Percentiles rank a stretch among this genome's conserved stretches.
Evolutionary conservation across 169 alveolate species (phyloP).

Genomic region (Plasmodium coatneyi): DNA sequence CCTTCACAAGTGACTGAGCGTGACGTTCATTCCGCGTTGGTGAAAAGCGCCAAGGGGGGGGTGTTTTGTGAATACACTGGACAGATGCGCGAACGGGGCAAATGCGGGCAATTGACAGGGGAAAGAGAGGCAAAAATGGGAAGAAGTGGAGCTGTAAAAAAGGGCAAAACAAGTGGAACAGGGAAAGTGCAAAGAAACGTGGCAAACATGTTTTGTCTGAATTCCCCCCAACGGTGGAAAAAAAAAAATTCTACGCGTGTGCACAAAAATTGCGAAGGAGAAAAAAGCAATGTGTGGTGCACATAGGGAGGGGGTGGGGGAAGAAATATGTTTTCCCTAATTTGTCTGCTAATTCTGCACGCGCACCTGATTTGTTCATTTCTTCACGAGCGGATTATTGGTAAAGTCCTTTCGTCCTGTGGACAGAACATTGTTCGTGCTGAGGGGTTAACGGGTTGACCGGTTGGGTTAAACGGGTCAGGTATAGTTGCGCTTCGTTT

Average conservation of each 20-base stretch:
- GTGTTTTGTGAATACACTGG: background rate
- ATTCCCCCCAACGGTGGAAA: background rate
- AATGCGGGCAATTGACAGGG: background rate
- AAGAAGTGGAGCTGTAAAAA: background rate
- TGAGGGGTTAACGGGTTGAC: background rate
- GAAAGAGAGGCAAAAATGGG: background rate
- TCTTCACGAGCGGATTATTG: background rate
- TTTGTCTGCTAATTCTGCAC: background rate
- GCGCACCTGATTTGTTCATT: background rate
- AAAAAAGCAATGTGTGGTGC: background rate
- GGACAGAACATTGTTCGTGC: background rate
- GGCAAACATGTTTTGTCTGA: background rate
- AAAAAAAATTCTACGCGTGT: slow-evolving; percentile 1
- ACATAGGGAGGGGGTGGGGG: background rate
- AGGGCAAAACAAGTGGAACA: background rate
- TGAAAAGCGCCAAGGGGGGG: background rate
- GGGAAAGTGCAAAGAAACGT: background rate
- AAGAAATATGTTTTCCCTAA: background rate
- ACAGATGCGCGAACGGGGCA: background rate
- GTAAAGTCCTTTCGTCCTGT: background rate
- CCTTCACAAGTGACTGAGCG: background rate
- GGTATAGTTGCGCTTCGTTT: background rate
- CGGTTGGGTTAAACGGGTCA: background rate
- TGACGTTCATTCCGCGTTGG: background rate
- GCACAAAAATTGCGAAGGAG: slow-evolving; percentile 1